Evolutionary conservation across 148 eudicot genomes (phyloP), one percentile per base, ranked within the genome.

Genomic region (Vaccinium darrowii): DNA sequence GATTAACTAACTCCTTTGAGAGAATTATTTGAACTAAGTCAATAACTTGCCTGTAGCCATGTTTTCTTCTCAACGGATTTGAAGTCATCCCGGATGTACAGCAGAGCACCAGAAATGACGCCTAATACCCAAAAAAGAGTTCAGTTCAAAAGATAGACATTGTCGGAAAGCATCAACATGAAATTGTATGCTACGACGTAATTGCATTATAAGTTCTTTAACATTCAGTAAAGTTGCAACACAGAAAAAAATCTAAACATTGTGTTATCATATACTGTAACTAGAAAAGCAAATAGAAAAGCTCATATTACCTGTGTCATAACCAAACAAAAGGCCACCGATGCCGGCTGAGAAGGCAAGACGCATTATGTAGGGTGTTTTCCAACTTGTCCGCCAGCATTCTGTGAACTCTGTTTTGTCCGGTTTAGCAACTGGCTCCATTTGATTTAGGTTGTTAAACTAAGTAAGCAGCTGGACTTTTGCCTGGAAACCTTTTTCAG

Each of bases 321-420:
- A 94, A 36, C 95, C 98, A 87, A 94, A 92, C 56, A 94, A 91
- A 58, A 94, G 94, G 2, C 98, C 98, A 74, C 95, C 95, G 77
- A 94, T 90, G 85, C 95, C 95, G 33, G 95, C 95, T 69, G 95
- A 92, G 1, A 94, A 67, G 39, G 98, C 98, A 53, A 94, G 98
- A 3, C 91, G 83, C 92, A 92, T 82, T 9, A 94, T 94, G 62
- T 94, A 94, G 25, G 98, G 98, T 1, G 88, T 90, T 83, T 83
- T 89, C 82, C 91, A 90, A 49, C 77, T 86, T 23, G 92, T 92
- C 30, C 84, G 83, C 93, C 92, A 94, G 83, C 95, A 92, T 88
- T 91, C 95, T 74, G 95, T 91, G 81, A 90, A 92, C 25, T 91
- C 95, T 56, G 95, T 91, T 83, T 88, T 91, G 36, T 87, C 91